Evolutionary conservation across 108 stramenopile species (phyloP).

Genomic region (Pelagomonas calceolata): DNA sequence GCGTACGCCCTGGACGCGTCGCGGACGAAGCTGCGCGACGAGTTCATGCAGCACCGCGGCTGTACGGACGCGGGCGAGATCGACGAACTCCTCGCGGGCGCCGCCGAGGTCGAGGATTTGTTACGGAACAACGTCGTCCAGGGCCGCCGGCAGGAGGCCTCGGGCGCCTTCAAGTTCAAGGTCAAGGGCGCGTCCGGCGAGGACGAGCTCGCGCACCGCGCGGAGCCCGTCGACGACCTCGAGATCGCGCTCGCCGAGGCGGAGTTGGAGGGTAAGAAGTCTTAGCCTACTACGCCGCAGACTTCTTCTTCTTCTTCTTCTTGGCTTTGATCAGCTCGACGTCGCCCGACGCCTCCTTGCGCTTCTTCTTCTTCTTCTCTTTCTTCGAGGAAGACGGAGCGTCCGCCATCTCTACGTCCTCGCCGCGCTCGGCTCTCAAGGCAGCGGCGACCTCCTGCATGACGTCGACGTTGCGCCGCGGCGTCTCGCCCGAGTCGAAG

Average conservation of each 20-base stretch:
- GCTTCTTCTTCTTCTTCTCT: slow-evolving; percentile 33
- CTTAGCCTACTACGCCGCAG: too few species aligned
- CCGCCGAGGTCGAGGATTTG: background rate
- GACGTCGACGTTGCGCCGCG: slow-evolving; percentile 93
- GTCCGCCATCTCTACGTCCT: slow-evolving; percentile 22
- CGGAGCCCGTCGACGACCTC: too few species aligned
- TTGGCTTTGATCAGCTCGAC: background rate
- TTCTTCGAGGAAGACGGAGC: slow-evolving; percentile 35
- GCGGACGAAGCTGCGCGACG: background rate
- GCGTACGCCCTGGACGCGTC: background rate
- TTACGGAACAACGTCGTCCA: background rate
- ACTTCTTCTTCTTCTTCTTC: slow-evolving; percentile 11
- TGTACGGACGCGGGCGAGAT: background rate
- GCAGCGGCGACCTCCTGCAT: slow-evolving; percentile 82
- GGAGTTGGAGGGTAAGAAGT: too few species aligned
- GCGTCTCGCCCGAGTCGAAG: slow-evolving; percentile 94
- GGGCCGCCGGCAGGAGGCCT: background rate
- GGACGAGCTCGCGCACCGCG: too few species aligned
- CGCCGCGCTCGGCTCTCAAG: slow-evolving; percentile 46
- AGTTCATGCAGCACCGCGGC: background rate
- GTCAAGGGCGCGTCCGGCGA: too few species aligned
- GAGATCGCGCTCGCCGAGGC: too few species aligned
- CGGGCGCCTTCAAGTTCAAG: background rate
- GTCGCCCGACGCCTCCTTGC: slow-evolving; percentile 35
- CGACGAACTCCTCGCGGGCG: background rate